Base-by-base conservation (phyloP, 192 early-diverging fungal species). In the Chytriomyces sp. region DNA sequence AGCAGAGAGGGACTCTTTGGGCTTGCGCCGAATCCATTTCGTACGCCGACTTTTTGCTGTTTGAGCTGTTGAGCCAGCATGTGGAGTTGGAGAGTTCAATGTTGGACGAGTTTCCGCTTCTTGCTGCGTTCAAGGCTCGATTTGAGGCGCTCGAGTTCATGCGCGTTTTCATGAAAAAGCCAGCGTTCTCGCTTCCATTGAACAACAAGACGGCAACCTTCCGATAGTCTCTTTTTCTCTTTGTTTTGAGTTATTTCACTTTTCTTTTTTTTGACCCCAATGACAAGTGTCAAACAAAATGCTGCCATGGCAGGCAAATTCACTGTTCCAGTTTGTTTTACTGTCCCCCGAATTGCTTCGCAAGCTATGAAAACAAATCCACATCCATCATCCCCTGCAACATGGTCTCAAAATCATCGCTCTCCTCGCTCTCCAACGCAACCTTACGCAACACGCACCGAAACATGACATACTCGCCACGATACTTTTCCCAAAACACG, bases 351-450 rank as follows among this genome's bases (percentile, higher is more conserved):
- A n/a, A 18, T 60, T 13, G 45, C 18, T 35, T n/a, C n/a, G n/a
- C n/a, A n/a, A n/a, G n/a, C n/a, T 35, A 35, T 35, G 35, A 35
- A 46, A 76, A 67, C 45, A 63, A 67, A 65, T 50, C 74, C 16
- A 35, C 47, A 48, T 63, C 61, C 67, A 61, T 69, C 66, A 11
- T 24, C 9, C 18, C 46, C 67, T 24, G 16, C 6, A 68, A 3
- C 67, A 77, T 45, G 9, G 13, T 35, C 50, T 77, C 76, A 70
- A 77, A 77, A 16, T 68, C 76, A 50, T 77, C 76, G 35, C 76
- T 69, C 45, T 43, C 59, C 8, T 77, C 76, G n/a, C 8, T 28
- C n/a, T 69, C 76, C 67, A 77, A 57, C 2, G 57, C 44, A 20
- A 11, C 44, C 18, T 44, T 20, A 28, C 76, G 11, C 68, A 28